These are phyloP conservation scores for Geosmithia flava DNA, from an alignment of 2,329 filamentous ascomycete genomes.

Conservation along the genomic window DNA sequence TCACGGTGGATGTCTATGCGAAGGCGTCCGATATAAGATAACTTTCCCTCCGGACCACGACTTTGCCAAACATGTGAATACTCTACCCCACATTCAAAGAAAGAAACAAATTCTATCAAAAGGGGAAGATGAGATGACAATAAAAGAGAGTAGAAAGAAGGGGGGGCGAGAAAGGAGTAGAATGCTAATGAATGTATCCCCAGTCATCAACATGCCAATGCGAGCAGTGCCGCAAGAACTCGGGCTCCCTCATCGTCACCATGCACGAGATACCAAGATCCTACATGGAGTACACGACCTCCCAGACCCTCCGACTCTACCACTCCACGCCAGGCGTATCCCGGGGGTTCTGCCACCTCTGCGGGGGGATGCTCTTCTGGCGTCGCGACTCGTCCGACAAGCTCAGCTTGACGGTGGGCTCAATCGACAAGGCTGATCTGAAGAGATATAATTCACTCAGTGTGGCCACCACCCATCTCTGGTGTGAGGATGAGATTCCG, in stretches of 20 bases:
- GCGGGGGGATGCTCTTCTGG: constrained; percentile 38
- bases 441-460: constrained; percentile 20
- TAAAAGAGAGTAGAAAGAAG: background rate
- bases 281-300: constrained; percentile 20
- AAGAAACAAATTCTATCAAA: too few relatives aligned
- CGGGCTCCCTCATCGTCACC: constrained; percentile 31
- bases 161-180: background rate
- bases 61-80: constrained; percentile 22
- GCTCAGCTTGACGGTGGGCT: constrained; percentile 26
- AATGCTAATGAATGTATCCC: background rate
- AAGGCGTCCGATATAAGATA: constrained; percentile 32
- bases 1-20: constrained; percentile 39
- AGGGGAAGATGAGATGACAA: too few relatives aligned
- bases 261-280: constrained; percentile 22
- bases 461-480: constrained; percentile 23
- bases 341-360: constrained; percentile 35
- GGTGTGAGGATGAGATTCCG: constrained; percentile 29
- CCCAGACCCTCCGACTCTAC: constrained; percentile 23
- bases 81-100: too few relatives aligned
- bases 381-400: constrained; percentile 13
- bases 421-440: constrained; percentile 30
- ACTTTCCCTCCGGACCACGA: constrained; percentile 31
- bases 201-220: constrained; percentile 39
- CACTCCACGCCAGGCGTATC: constrained; percentile 22
- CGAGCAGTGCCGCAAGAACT: constrained; percentile 40